Percentiles rank a stretch among this genome's conserved stretches.
Conservation (phyloP, 352 stramenopile species). For the Saprolegnia diclina region DNA sequence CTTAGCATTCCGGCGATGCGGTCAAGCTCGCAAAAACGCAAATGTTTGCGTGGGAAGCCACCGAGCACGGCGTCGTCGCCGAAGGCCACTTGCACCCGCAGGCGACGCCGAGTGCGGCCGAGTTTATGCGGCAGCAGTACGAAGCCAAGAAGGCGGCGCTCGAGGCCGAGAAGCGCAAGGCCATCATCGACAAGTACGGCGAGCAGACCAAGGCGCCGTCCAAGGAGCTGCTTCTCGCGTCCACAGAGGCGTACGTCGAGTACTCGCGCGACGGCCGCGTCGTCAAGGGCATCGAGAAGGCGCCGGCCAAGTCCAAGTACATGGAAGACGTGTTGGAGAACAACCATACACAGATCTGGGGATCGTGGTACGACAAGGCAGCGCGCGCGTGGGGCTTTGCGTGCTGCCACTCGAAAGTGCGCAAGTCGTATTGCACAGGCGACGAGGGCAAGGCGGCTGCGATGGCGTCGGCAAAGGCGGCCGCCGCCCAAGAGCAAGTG, state of each 20-base stretch:
- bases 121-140: slow-evolving; percentile 94
- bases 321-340: slow-evolving; percentile 95
- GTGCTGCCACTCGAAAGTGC: slow-evolving; percentile 94
- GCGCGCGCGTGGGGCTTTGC: slow-evolving; percentile 96
- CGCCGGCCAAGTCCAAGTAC: slow-evolving; percentile 94
- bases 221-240: slow-evolving; percentile 73
- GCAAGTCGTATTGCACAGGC: slow-evolving; percentile 95
- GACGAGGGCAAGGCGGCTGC: slow-evolving; percentile 84
- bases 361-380: slow-evolving; percentile 95
- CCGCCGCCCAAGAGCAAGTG: slow-evolving; percentile 9
- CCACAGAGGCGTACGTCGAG: slow-evolving; percentile 89
- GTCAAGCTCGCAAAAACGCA: slow-evolving; percentile 92
- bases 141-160: slow-evolving; percentile 67
- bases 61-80: slow-evolving; percentile 68
- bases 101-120: slow-evolving; percentile 94
- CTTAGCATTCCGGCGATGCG: slow-evolving; percentile 83
- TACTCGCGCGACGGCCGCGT: slow-evolving; percentile 92
- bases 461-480: slow-evolving; percentile 20
- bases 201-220: slow-evolving; percentile 86
- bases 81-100: slow-evolving; percentile 90
- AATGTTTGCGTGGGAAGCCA: slow-evolving; percentile 94
- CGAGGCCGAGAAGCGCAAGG: slow-evolving; percentile 57
- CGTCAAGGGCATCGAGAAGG: slow-evolving; percentile 68
- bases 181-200: slow-evolving; percentile 95
- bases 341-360: slow-evolving; percentile 97